These are phyloP conservation scores for Zygnema cylindricum DNA, from an alignment of 139 green algal species.

Conservation along the genomic window DNA sequence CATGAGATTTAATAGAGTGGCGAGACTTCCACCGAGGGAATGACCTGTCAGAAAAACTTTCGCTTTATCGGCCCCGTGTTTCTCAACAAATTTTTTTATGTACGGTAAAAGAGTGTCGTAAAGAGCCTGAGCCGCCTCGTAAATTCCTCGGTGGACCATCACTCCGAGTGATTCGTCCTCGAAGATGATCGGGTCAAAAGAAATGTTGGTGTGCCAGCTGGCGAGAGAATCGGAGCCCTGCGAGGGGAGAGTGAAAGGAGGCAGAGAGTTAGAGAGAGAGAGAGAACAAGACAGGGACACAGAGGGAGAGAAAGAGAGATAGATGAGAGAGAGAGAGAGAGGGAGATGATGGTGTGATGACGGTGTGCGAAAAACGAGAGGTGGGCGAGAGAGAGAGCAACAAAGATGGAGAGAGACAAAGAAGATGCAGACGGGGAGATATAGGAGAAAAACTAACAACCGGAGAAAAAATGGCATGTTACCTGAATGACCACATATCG, in stretches of 20 bases:
- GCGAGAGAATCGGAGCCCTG: slow-evolving; percentile 85
- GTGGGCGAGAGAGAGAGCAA: not conserved
- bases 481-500: slow-evolving; percentile 67
- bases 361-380: not conserved
- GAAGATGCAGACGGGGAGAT: not conserved
- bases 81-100: slow-evolving; percentile 80
- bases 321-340: not conserved
- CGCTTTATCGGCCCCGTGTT: not conserved
- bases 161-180: slow-evolving; percentile 83
- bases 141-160: slow-evolving; percentile 92
- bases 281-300: not conserved
- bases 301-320: not conserved
- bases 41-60: slow-evolving; percentile 71
- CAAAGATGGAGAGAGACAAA: not conserved
- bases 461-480: not conserved
- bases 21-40: slow-evolving; percentile 90
- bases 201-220: slow-evolving; percentile 86
- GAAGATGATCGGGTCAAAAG: slow-evolving; percentile 94
- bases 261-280: not conserved
- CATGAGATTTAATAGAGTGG: slow-evolving; percentile 89
- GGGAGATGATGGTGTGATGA: not conserved
- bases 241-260: not conserved
- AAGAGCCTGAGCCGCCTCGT: slow-evolving; percentile 83
- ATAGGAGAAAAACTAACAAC: not conserved
- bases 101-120: slow-evolving; percentile 90